A percentile compares a stretch with the other conserved stretches of the same genome.
Conservation (phyloP, 108 stramenopile species). For the Skeletonema menzelii region DNA sequence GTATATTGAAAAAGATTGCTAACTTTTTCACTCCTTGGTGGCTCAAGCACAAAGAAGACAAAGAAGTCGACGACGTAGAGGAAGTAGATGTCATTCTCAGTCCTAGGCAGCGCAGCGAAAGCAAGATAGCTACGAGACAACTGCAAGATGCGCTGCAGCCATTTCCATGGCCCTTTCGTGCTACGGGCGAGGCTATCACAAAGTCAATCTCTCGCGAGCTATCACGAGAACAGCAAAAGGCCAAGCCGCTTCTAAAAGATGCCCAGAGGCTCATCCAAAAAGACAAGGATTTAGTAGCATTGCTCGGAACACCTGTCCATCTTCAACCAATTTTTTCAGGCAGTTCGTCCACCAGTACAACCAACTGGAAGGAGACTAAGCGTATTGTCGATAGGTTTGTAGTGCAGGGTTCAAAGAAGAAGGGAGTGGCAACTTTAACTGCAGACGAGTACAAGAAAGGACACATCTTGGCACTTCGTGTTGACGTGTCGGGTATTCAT, state of each 20-base stretch:
- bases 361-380: constrained; percentile 1
- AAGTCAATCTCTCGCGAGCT: constrained; percentile 3
- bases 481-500: constrained; percentile 9
- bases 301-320: constrained; percentile 6
- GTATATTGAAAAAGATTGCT: neutral
- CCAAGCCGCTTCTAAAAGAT: constrained; percentile 4
- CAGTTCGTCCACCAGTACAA: neutral
- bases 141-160: neutral
- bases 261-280: neutral
- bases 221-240: constrained; percentile 3
- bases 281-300: constrained; percentile 1
- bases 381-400: constrained; percentile 4
- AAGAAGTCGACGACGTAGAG: neutral
- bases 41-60: neutral
- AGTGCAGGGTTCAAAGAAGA: constrained; percentile 1
- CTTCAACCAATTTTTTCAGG: constrained; percentile 1
- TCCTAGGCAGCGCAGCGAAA: neutral
- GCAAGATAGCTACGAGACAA: neutral
- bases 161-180: constrained; percentile 7
- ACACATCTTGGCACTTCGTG: constrained; percentile 2
- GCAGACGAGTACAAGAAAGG: constrained; percentile 4
- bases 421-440: constrained; percentile 9
- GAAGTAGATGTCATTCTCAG: neutral
- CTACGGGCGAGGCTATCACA: neutral
- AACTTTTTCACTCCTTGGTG: neutral